Conservation (phyloP, 169 alveolate genomes). For the Eimeria brunetti region DNA sequence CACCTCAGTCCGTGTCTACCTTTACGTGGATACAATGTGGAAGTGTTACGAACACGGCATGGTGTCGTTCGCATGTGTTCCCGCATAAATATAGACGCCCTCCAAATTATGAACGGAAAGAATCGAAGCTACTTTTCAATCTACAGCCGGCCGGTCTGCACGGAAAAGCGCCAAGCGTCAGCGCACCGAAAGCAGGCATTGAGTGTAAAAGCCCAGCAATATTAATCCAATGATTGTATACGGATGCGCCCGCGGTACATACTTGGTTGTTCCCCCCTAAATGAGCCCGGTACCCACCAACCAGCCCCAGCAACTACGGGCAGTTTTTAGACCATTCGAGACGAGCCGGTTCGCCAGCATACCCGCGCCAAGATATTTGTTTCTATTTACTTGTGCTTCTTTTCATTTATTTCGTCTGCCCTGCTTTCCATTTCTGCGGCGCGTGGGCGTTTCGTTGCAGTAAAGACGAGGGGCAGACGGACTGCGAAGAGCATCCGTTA, state of each 20-base stretch:
- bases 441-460: not conserved
- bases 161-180: not conserved
- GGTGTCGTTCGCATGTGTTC: not conserved
- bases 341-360: not conserved
- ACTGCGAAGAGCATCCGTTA: not conserved
- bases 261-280: not conserved
- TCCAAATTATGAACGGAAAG: not conserved
- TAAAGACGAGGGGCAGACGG: not conserved
- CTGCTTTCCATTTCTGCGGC: not conserved
- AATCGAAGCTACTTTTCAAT: not conserved
- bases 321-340: not conserved
- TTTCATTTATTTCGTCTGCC: not conserved
- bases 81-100: not conserved
- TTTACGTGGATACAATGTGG: not conserved
- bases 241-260: not conserved
- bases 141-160: not conserved
- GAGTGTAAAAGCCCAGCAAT: not conserved
- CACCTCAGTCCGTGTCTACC: not conserved
- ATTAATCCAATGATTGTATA: not conserved
- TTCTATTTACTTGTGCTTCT: not conserved
- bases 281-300: not conserved
- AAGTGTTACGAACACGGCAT: not conserved
- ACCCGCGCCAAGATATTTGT: not conserved
- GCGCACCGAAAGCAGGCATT: not conserved
- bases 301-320: constrained; percentile 62